phyloP scores from a whole-genome alignment of 176 grass and related monocot species.

The Triticum monococcum region DNA sequence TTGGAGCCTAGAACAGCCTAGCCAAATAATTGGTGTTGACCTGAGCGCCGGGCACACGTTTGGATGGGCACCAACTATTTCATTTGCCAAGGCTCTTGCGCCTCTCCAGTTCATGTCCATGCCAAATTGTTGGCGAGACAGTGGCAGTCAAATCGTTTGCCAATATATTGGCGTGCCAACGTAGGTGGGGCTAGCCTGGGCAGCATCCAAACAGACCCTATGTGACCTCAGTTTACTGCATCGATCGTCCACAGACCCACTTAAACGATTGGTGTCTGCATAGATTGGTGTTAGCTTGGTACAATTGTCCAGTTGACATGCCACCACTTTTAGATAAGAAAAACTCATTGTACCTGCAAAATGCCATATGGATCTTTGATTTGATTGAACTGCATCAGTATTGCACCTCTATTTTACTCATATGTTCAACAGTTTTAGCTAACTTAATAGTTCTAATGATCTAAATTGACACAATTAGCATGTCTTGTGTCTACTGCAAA shows the following conservation, averaged over 20 bases:
- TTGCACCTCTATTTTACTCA: neutral
- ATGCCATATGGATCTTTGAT: neutral
- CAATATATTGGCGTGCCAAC: too few species aligned
- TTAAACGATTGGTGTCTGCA: neutral
- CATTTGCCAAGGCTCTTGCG: too few species aligned
- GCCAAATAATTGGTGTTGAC: too few species aligned
- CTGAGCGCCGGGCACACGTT: too few species aligned
- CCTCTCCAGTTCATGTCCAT: too few species aligned
- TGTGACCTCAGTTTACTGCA: neutral
- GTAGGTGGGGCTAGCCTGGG: too few species aligned
- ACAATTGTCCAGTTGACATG: neutral
- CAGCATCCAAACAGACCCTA: too few species aligned
- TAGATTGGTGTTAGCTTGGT: neutral
- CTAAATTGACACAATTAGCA: neutral
- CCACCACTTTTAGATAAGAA: neutral
- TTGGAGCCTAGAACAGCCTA: too few species aligned
- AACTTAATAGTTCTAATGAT: neutral
- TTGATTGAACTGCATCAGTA: neutral
- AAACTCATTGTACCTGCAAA: conserved; percentile 1
- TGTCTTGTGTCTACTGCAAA: neutral
- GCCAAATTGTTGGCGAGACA: too few species aligned
- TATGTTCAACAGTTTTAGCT: neutral
- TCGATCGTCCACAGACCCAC: neutral
- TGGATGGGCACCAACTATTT: too few species aligned
- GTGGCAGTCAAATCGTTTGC: too few species aligned